Percentiles rank a stretch among this genome's conserved stretches.
Conservation (phyloP, 305 asterid species). For the Euphrasia arctica region DNA sequence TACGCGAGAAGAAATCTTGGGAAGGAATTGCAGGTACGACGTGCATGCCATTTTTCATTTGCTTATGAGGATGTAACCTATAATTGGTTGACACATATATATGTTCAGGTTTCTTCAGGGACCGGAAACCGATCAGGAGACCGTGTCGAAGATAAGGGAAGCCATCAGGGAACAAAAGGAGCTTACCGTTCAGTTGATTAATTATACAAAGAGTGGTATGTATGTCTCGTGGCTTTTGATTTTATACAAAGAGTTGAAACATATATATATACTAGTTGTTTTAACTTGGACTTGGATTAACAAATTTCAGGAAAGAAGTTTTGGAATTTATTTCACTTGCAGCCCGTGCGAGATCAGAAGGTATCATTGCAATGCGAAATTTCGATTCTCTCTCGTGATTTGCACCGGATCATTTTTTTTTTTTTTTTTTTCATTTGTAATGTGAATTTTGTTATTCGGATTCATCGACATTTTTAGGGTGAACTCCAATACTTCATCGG, state of each 20-base stretch:
- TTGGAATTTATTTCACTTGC: constrained; percentile 99
- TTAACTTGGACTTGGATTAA: constrained; percentile 20
- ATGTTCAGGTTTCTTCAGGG: constrained; percentile 94
- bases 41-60: neutral
- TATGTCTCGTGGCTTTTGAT: neutral
- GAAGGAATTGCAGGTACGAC: constrained; percentile 87
- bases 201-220: constrained; percentile 92
- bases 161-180: constrained; percentile 89
- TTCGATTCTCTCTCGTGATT: constrained; percentile 15
- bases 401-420: constrained; percentile 4
- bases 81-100: constrained; percentile 25
- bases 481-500: constrained; percentile 98
- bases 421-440: constrained; percentile 18
- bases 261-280: constrained; percentile 13
- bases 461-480: constrained; percentile 50
- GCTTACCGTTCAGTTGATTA: constrained; percentile 94
- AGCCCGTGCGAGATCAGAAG: constrained; percentile 99
- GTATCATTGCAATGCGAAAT: constrained; percentile 35
- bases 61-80: constrained; percentile 4
- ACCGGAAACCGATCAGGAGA: constrained; percentile 95
- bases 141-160: constrained; percentile 84
- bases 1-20: constrained; percentile 97
- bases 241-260: too few relatives aligned
- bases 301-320: constrained; percentile 85
- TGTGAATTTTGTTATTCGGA: constrained; percentile 17